These are phyloP conservation scores for Backusella macrospora DNA, from an alignment of 192 early-diverging fungal genomes.

Conservation along the genomic window DNA sequence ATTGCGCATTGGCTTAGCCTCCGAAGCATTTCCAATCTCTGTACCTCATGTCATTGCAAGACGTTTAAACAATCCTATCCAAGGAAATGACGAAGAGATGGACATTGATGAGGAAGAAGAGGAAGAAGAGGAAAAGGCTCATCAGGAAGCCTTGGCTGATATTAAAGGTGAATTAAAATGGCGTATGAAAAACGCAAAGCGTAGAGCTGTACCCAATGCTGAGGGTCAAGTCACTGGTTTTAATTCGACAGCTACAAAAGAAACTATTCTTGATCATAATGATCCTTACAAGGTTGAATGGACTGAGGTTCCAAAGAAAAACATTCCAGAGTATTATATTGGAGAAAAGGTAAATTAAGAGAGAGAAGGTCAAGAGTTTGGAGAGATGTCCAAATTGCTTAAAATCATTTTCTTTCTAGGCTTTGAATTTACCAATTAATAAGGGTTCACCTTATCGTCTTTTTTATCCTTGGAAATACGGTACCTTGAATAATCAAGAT, in stretches of 20 bases:
- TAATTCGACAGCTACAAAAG: constrained; percentile 65
- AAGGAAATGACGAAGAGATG: constrained; percentile 16
- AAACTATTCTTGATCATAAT: constrained; percentile 84
- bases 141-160: constrained; percentile 37
- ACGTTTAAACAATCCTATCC: constrained; percentile 35
- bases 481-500: constrained; percentile 75
- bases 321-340: constrained; percentile 45
- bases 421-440: constrained; percentile 48
- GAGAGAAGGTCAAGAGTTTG: background rate
- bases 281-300: constrained; percentile 92
- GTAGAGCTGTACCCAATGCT: constrained; percentile 76
- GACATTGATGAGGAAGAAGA: constrained; percentile 40
- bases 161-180: constrained; percentile 74
- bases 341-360: constrained; percentile 61
- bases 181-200: constrained; percentile 80
- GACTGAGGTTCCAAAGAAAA: constrained; percentile 56
- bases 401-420: constrained; percentile 32
- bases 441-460: constrained; percentile 46
- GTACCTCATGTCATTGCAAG: constrained; percentile 85
- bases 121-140: background rate
- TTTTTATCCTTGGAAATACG: constrained; percentile 79
- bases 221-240: constrained; percentile 70
- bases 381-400: background rate
- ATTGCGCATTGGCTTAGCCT: constrained; percentile 80
- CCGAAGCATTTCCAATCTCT: constrained; percentile 76